These are phyloP conservation scores for Echites panduratus DNA, from an alignment of 257 asterid genomes.

Conservation along the genomic window DNA sequence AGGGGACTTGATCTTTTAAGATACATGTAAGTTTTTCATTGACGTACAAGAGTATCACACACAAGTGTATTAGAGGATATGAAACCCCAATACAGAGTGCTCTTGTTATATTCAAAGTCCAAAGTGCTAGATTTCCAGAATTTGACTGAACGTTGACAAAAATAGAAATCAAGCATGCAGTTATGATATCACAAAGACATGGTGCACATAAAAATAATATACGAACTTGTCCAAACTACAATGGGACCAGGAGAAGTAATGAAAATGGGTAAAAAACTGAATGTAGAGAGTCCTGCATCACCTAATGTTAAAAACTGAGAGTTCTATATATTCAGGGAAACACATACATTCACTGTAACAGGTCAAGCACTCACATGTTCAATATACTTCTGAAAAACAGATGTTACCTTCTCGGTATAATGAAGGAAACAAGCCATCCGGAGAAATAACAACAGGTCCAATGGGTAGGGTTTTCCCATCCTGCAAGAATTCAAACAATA, in stretches of 20 bases:
- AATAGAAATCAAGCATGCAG: background rate
- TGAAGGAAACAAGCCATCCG: conserved; percentile 96
- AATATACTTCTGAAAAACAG: conserved; percentile 5
- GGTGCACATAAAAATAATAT: background rate
- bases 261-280: too few relatives aligned
- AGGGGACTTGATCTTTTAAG: too few relatives aligned
- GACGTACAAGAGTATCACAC: too few relatives aligned
- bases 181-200: background rate
- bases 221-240: too few relatives aligned
- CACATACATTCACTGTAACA: background rate
- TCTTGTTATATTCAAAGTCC: background rate
- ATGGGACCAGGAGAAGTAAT: too few relatives aligned
- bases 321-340: background rate
- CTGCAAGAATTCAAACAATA: conserved; percentile 34
- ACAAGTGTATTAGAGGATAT: too few relatives aligned
- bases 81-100: background rate
- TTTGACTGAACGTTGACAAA: background rate
- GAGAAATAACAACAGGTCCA: conserved; percentile 99
- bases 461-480: conserved; percentile 93
- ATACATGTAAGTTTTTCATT: too few relatives aligned
- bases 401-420: conserved; percentile 79
- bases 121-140: background rate
- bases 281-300: too few relatives aligned
- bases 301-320: background rate
- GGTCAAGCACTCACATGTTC: background rate